These are phyloP conservation scores for Pythium vanterpoolii DNA, from an alignment of 352 stramenopile genomes.

Conservation along the genomic window DNA sequence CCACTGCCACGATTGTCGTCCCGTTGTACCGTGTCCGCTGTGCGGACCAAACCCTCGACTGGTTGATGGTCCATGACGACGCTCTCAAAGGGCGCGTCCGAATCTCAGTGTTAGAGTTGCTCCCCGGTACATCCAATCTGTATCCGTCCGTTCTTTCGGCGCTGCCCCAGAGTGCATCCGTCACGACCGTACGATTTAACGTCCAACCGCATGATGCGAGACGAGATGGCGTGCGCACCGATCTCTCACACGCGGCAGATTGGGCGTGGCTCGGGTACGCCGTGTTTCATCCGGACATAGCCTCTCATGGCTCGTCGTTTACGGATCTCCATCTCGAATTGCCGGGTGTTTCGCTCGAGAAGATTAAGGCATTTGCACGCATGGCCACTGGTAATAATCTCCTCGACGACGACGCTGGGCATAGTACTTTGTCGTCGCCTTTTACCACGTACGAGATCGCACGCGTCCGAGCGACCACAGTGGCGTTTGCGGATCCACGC, in stretches of 20 bases:
- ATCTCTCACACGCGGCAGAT: neutral
- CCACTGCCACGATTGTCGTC: neutral
- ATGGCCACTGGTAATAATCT: constrained; percentile 2
- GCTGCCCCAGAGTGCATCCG: neutral
- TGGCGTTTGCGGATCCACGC: neutral
- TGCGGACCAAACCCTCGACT: neutral
- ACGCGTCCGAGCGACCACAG: neutral
- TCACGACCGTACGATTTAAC: neutral
- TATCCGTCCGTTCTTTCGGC: neutral
- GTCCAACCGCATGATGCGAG: neutral
- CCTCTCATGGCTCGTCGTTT: neutral
- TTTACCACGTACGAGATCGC: neutral
- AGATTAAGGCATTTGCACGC: neutral
- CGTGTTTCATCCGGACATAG: neutral
- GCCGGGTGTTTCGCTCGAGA: neutral
- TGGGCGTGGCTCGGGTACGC: constrained; percentile 9
- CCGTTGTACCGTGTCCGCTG: too few species aligned
- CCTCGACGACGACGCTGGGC: neutral
- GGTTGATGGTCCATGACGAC: neutral
- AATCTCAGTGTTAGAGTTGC: neutral
- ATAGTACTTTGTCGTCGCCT: too few species aligned
- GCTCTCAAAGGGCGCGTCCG: too few species aligned
- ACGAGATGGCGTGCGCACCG: too few species aligned
- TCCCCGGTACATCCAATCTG: too few species aligned
- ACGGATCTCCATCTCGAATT: neutral